Conservation (phyloP, 768 basidiomycete species). For the Mycena pura region DNA sequence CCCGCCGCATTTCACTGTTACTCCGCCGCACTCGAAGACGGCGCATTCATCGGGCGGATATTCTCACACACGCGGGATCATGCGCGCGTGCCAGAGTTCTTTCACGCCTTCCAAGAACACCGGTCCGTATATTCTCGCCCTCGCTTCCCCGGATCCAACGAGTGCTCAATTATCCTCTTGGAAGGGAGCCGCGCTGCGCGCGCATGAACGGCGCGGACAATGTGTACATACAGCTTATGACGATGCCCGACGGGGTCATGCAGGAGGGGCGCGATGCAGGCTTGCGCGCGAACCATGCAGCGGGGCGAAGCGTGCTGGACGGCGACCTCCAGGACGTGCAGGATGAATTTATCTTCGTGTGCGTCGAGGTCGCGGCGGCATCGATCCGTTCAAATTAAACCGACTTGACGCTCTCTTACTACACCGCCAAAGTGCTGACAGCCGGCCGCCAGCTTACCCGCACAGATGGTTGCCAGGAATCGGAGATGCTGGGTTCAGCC, state of each 20-base stretch:
- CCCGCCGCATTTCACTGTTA: not conserved
- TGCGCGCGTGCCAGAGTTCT: constrained; percentile 9
- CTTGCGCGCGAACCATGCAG: constrained; percentile 16
- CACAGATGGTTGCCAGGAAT: too few species aligned
- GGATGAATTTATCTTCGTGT: too few species aligned
- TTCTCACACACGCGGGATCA: constrained; percentile 15
- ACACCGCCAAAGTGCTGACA: too few species aligned
- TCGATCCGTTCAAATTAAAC: too few species aligned
- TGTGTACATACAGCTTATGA: not conserved
- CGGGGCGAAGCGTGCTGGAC: constrained; percentile 9
- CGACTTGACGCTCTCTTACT: too few species aligned
- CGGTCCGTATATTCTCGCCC: not conserved
- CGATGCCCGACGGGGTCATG: constrained; percentile 6
- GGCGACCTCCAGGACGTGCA: not conserved
- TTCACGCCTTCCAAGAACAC: constrained; percentile 19
- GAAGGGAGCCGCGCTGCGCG: constrained; percentile 1
- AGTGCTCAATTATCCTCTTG: not conserved
- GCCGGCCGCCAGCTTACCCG: too few species aligned
- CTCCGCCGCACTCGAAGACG: constrained; percentile 18
- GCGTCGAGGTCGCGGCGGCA: too few species aligned
- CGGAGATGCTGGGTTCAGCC: too few species aligned
- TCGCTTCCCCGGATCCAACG: not conserved
- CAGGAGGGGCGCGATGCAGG: constrained; percentile 1
- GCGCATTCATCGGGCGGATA: constrained; percentile 17
- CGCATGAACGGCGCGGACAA: constrained; percentile 1